phyloP scores from a whole-genome alignment of 1,284 basidiomycete species.

The Porogramme epimiltina region DNA sequence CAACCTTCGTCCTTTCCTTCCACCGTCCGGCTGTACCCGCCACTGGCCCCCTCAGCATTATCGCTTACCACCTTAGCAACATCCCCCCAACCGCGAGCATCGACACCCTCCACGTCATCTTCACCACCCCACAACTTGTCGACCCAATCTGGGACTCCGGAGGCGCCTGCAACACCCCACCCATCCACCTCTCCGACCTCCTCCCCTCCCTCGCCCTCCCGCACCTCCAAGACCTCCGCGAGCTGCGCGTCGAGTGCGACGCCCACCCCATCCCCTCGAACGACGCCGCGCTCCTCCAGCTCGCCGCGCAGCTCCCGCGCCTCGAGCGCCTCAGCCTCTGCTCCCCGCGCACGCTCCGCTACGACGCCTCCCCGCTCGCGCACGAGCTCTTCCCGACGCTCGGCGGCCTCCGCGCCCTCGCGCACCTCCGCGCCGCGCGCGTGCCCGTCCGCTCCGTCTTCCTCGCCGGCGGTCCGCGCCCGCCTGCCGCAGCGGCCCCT shows the following conservation, averaged over 20 bases:
- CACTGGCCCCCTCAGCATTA: neutral
- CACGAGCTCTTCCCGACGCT: neutral
- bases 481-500: no score
- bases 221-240: neutral
- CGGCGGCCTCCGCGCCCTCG: neutral
- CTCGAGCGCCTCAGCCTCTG: neutral
- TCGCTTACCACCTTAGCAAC: neutral
- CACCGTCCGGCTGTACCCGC: neutral
- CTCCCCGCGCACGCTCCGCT: neutral
- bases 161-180: neutral
- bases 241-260: neutral
- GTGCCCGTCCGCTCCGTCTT: neutral
- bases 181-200: neutral
- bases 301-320: neutral
- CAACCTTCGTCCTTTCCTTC: neutral
- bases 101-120: neutral
- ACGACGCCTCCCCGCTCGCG: neutral
- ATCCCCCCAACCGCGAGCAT: neutral
- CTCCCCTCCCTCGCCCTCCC: neutral
- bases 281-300: neutral
- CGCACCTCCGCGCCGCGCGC: neutral
- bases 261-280: neutral
- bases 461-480: no score
- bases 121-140: no score
- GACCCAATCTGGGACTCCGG: no score